These are phyloP conservation scores for Neostapfia colusana DNA, from an alignment of 176 grass and related monocot genomes.

Conservation along the genomic window DNA sequence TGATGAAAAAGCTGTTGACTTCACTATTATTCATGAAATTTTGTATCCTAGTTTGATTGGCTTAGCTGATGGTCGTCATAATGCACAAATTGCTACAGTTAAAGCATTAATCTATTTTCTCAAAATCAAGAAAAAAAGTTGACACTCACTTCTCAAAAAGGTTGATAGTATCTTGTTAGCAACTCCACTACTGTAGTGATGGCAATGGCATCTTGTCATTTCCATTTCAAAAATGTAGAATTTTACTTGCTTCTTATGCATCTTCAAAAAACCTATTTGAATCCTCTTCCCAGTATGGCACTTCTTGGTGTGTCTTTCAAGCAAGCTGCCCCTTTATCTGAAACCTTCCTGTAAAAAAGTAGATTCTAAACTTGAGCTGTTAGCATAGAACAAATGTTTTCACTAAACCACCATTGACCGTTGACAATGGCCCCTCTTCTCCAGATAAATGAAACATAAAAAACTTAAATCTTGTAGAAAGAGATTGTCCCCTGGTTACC, in stretches of 20 bases:
- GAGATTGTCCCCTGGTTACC: background rate
- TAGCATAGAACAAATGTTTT: slow-evolving; percentile 40
- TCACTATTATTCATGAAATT: background rate
- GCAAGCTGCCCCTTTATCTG: slow-evolving; percentile 41
- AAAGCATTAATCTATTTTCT: background rate
- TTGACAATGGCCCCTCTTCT: slow-evolving; percentile 4
- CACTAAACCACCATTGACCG: background rate
- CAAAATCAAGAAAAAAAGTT: slow-evolving; percentile 21
- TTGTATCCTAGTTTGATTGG: background rate
- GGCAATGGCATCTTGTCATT: slow-evolving; percentile 25
- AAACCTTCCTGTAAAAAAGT: slow-evolving; percentile 32
- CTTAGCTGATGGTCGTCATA: slow-evolving; percentile 7
- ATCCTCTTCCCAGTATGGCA: background rate
- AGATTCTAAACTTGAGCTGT: slow-evolving; percentile 52
- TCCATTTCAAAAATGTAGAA: slow-evolving; percentile 21
- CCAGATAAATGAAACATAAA: slow-evolving; percentile 12
- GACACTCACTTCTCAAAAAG: slow-evolving; percentile 4
- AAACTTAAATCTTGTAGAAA: slow-evolving; percentile 21
- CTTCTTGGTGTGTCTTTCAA: slow-evolving; percentile 41
- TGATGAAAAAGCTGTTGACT: background rate
- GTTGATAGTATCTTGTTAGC: slow-evolving; percentile 23
- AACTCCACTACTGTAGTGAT: slow-evolving; percentile 5
- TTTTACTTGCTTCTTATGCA: slow-evolving; percentile 31
- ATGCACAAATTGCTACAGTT: background rate
- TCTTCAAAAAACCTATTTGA: slow-evolving; percentile 13